A percentile compares a stretch with the other conserved stretches of the same genome.
Conservation (phyloP, 2,329 filamentous ascomycete genomes). For the Diaporthe caulivora region DNA sequence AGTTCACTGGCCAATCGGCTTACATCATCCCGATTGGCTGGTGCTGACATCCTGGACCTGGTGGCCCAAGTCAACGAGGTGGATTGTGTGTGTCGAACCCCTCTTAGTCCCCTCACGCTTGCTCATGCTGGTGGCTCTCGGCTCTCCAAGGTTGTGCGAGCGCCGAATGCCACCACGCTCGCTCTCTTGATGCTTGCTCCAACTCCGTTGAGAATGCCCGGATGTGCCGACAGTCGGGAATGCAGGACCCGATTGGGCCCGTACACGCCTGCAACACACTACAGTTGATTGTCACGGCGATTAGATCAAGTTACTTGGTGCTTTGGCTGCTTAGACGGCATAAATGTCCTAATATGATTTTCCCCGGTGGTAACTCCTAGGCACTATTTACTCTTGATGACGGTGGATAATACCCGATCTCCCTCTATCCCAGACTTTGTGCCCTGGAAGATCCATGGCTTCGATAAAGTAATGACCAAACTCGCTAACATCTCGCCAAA, state of each 20-base stretch:
- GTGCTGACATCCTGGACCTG: neutral
- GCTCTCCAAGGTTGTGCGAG: neutral
- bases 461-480: constrained; percentile 15
- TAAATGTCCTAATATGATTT: neutral
- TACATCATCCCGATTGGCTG: constrained; percentile 9
- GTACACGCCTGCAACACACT: neutral
- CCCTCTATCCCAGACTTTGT: neutral
- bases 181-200: neutral
- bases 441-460: constrained; percentile 14
- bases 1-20: neutral
- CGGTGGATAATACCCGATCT: too few species aligned
- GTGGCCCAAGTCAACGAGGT: neutral
- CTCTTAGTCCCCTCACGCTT: neutral
- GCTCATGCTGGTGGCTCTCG: neutral
- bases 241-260: neutral
- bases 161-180: neutral
- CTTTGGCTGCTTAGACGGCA: neutral
- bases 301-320: neutral
- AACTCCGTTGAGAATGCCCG: neutral
- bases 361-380: too few species aligned
- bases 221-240: neutral
- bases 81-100: neutral
- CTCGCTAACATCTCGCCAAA: constrained; percentile 16
- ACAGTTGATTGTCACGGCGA: neutral
- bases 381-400: too few species aligned